These are phyloP conservation scores for Lactarius psammicola DNA, from an alignment of 768 basidiomycete genomes.

Conservation along the genomic window DNA sequence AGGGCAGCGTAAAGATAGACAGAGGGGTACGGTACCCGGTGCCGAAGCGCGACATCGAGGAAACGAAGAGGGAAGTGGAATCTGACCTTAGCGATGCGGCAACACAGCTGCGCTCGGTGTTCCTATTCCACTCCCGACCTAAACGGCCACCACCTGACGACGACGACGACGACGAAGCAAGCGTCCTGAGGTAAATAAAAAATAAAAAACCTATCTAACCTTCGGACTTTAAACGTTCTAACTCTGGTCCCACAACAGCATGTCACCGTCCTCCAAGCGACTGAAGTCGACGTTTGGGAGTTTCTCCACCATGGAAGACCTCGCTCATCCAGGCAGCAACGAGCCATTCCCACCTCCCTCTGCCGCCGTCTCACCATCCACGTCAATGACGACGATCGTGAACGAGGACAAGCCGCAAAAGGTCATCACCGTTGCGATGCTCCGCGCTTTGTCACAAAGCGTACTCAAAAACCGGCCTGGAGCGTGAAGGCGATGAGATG, in stretches of 20 bases:
- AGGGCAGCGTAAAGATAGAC: conserved; percentile 21
- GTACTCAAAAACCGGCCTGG: conserved; percentile 17
- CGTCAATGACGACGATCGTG: conserved; percentile 21
- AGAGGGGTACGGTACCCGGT: conserved; percentile 23
- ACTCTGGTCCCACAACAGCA: neutral
- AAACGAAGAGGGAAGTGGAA: conserved; percentile 22
- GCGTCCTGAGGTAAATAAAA: conserved; percentile 26
- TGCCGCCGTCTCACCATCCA: conserved; percentile 19
- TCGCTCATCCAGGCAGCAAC: conserved; percentile 2
- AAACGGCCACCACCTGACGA: conserved; percentile 29
- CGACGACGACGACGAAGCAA: conserved; percentile 25
- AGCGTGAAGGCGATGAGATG: neutral
- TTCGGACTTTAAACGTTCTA: conserved; percentile 5
- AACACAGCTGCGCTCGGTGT: conserved; percentile 18
- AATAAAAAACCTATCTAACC: neutral
- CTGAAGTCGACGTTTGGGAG: conserved; percentile 24
- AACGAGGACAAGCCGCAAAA: conserved; percentile 16
- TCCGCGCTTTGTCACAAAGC: conserved; percentile 24
- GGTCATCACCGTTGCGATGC: conserved; percentile 28
- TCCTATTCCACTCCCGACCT: conserved; percentile 25
- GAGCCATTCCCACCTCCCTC: conserved; percentile 23
- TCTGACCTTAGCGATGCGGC: conserved; percentile 15
- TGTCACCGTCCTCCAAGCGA: conserved; percentile 27
- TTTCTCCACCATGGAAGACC: conserved; percentile 16
- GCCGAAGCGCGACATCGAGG: conserved; percentile 23